A percentile compares a stretch with the other conserved stretches of the same genome.
phyloP scores from a whole-genome alignment of 768 basidiomycete species.

The Pleurotus ostreatus region DNA sequence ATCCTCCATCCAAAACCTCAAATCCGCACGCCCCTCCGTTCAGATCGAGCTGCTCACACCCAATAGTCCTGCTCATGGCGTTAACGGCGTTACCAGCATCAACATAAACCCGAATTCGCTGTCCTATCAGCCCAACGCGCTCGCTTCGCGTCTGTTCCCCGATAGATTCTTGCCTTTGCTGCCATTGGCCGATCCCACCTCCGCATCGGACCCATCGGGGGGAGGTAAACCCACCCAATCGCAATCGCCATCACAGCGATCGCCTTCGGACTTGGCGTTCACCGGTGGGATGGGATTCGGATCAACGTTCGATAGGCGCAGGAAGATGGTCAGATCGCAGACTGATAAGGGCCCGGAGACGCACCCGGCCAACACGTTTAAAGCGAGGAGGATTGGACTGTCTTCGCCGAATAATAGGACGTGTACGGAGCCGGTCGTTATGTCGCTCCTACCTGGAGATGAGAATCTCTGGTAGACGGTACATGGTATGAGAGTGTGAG shows the following conservation, averaged over 20 bases:
- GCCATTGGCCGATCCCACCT: too few species aligned
- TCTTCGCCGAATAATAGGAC: neutral
- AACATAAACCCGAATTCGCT: neutral
- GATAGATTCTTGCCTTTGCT: too few species aligned
- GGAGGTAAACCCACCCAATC: neutral
- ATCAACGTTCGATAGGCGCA: slow-evolving; percentile 4
- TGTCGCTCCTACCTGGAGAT: slow-evolving; percentile 4
- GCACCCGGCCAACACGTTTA: too few species aligned
- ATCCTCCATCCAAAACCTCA: neutral
- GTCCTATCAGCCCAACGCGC: neutral
- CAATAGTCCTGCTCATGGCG: neutral
- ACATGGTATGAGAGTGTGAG: neutral
- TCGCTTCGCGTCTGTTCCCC: neutral
- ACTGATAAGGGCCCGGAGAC: neutral
- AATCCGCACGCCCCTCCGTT: neutral
- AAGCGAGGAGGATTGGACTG: too few species aligned
- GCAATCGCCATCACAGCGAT: neutral
- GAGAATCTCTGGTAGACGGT: neutral
- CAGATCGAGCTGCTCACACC: neutral
- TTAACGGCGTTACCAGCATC: neutral
- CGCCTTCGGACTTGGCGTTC: neutral
- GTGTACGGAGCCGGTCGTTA: neutral
- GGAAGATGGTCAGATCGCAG: neutral
- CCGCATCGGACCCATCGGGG: too few species aligned
- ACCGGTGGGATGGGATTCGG: neutral